A percentile compares a stretch with the other conserved stretches of the same genome.
Conservation (phyloP, 768 basidiomycete genomes). For the Gautieria morchelliformis region DNA sequence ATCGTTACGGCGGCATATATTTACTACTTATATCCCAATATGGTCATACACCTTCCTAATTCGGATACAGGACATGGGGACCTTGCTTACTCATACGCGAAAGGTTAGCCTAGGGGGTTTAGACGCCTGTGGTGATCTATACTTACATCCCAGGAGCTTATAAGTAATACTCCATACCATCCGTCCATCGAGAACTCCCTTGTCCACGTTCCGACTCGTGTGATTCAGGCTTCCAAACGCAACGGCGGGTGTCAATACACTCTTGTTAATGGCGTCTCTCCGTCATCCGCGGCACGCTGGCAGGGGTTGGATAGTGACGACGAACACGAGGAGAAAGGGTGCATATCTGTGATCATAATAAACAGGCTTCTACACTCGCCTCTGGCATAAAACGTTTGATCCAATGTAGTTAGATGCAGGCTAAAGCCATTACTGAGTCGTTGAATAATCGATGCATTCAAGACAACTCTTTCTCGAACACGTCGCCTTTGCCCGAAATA, state of each 20-base stretch:
- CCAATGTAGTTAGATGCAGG: not conserved
- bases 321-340: not conserved
- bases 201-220: not conserved
- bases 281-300: not conserved
- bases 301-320: not conserved
- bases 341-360: not conserved
- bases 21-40: too few species aligned
- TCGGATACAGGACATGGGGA: too few species aligned
- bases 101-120: too few species aligned
- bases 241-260: conserved; percentile 8
- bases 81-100: too few species aligned
- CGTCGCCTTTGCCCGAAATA: not conserved
- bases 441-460: not conserved
- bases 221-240: conserved; percentile 6
- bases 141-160: not conserved
- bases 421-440: not conserved
- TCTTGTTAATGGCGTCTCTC: not conserved
- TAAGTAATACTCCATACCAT: not conserved
- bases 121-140: too few species aligned
- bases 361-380: not conserved
- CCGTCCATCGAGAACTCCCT: not conserved
- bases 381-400: not conserved
- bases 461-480: not conserved
- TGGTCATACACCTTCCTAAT: too few species aligned
- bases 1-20: too few species aligned